Conservation (phyloP, 352 stramenopile species). For the Phytophthora multivora region DNA sequence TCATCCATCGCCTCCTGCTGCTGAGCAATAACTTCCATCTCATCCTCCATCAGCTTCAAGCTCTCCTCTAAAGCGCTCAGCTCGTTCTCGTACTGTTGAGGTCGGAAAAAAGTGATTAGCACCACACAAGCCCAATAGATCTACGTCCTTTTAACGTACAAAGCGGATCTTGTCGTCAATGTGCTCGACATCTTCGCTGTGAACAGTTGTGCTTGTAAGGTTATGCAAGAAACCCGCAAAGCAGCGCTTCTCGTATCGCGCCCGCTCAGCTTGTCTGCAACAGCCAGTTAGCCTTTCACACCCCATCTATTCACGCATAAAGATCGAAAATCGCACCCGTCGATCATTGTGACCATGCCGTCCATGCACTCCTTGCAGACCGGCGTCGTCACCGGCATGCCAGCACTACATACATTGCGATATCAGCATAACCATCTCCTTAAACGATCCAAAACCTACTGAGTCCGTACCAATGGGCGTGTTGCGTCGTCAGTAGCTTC, state of each 20-base stretch:
- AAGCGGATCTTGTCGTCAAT: slow-evolving; percentile 78
- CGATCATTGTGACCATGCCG: slow-evolving; percentile 72
- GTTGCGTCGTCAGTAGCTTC: slow-evolving; percentile 66
- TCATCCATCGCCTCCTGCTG: slow-evolving; percentile 56
- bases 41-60: slow-evolving; percentile 71
- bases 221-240: slow-evolving; percentile 65
- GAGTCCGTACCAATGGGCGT: slow-evolving; percentile 66
- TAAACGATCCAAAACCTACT: not conserved
- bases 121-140: not conserved
- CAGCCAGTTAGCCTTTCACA: not conserved
- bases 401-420: slow-evolving; percentile 37
- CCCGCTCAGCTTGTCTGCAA: slow-evolving; percentile 63
- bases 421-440: not conserved
- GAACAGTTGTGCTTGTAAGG: slow-evolving; percentile 45
- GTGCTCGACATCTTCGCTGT: slow-evolving; percentile 64
- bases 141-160: slow-evolving; percentile 33
- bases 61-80: slow-evolving; percentile 60
- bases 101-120: not conserved
- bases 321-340: slow-evolving; percentile 39
- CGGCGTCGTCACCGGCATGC: slow-evolving; percentile 62
- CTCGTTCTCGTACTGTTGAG: slow-evolving; percentile 71
- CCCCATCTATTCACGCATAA: slow-evolving; percentile 2
- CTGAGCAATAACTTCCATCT: slow-evolving; percentile 53
- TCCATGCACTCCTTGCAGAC: slow-evolving; percentile 81
- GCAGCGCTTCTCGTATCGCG: slow-evolving; percentile 73